Evolutionary conservation across 805 yeast genomes (phyloP).

Genomic region (Lipomyces sp.): DNA sequence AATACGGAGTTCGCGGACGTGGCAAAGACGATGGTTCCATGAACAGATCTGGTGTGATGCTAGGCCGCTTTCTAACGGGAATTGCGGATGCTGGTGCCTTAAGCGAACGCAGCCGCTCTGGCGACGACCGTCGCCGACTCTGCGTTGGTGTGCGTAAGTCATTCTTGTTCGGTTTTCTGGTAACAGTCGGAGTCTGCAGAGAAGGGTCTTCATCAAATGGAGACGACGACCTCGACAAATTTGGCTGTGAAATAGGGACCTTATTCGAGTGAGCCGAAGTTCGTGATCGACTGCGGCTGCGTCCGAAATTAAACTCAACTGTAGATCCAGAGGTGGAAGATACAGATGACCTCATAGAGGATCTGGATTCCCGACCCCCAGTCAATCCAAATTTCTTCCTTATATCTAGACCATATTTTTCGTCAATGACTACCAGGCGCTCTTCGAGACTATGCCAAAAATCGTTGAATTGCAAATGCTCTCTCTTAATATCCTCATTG

Average conservation of each 20-base stretch:
- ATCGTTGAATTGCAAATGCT: constrained; percentile 18
- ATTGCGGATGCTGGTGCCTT: constrained; percentile 22
- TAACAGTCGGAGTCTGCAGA: constrained; percentile 15
- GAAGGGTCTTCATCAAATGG: constrained; percentile 28
- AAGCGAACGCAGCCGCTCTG: not conserved
- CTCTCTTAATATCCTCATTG: constrained; percentile 14
- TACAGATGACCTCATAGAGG: constrained; percentile 20
- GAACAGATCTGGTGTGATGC: constrained; percentile 8
- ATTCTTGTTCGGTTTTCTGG: not conserved
- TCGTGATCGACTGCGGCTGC: constrained; percentile 28
- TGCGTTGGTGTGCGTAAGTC: not conserved
- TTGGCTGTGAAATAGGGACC: constrained; percentile 8
- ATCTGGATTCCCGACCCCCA: constrained; percentile 15
- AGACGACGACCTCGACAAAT: constrained; percentile 16
- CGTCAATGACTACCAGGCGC: constrained; percentile 18
- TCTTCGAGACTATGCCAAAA: constrained; percentile 30
- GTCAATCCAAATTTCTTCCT: constrained; percentile 1
- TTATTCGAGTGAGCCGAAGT: constrained; percentile 20
- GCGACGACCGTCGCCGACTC: not conserved
- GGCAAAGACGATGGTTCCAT: constrained; percentile 3
- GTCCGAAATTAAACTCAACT: constrained; percentile 16
- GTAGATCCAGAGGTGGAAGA: constrained; percentile 10
- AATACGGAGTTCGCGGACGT: constrained; percentile 24
- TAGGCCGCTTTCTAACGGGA: constrained; percentile 21
- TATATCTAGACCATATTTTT: constrained; percentile 21